These are phyloP conservation scores for Penicillium sp. DNA, from an alignment of 2,329 filamentous ascomycete genomes.

Conservation along the genomic window DNA sequence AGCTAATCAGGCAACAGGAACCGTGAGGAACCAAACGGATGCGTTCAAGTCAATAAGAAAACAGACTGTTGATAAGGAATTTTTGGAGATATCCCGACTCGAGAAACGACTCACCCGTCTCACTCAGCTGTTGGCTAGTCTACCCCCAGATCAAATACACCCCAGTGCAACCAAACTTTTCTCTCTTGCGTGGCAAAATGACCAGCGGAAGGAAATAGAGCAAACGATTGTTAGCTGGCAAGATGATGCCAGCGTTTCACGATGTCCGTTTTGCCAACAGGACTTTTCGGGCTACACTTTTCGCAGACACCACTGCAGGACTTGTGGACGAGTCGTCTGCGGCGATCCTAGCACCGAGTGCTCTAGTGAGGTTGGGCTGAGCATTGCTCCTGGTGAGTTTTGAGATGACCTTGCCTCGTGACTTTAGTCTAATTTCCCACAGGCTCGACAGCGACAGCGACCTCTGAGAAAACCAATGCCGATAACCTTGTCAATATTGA, in stretches of 20 bases:
- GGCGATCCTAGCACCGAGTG: slow-evolving; percentile 76
- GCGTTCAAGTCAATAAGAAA: slow-evolving; percentile 63
- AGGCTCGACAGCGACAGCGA: slow-evolving; percentile 29
- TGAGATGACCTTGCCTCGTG: neutral
- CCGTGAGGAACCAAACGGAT: slow-evolving; percentile 62
- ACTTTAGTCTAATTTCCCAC: slow-evolving; percentile 20
- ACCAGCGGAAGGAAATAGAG: slow-evolving; percentile 69
- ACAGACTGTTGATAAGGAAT: slow-evolving; percentile 71
- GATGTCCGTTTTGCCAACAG: slow-evolving; percentile 91
- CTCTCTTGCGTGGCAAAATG: slow-evolving; percentile 58
- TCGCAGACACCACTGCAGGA: slow-evolving; percentile 83
- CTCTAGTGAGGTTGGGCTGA: slow-evolving; percentile 73
- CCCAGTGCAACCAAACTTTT: slow-evolving; percentile 43
- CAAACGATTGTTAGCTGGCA: slow-evolving; percentile 94
- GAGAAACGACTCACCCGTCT: slow-evolving; percentile 88
- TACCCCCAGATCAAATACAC: slow-evolving; percentile 57
- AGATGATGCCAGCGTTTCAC: slow-evolving; percentile 68
- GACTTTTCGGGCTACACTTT: slow-evolving; percentile 92
- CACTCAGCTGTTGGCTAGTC: slow-evolving; percentile 69
- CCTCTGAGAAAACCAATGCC: slow-evolving; percentile 37
- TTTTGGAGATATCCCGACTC: slow-evolving; percentile 76
- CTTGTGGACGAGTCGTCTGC: slow-evolving; percentile 88
- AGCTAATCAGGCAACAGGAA: slow-evolving; percentile 35
- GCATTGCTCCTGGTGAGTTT: slow-evolving; percentile 57
- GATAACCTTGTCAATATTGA: slow-evolving; percentile 60